Conservation (phyloP, 257 asterid species). For the Anisodus tanguticus region DNA sequence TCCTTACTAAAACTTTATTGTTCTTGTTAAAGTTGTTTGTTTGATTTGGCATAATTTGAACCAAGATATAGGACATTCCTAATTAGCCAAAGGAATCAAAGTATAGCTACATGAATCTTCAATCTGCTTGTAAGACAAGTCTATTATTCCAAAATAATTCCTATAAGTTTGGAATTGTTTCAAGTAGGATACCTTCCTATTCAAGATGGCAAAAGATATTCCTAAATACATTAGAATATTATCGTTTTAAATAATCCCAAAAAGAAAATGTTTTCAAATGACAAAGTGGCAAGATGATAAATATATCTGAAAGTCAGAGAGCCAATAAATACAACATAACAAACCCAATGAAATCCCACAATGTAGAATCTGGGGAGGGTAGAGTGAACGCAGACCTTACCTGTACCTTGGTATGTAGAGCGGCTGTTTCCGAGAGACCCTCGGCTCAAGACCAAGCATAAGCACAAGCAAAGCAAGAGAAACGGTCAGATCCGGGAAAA, state of each 20-base stretch:
- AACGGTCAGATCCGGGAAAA: no score
- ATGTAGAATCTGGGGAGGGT: slow-evolving; percentile 2
- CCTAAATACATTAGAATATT: background rate
- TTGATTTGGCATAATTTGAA: background rate
- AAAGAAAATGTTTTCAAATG: no score
- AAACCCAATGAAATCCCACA: no score
- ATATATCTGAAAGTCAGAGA: no score
- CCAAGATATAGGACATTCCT: background rate
- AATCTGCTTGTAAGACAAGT: background rate
- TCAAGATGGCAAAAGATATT: background rate
- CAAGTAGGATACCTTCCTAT: background rate
- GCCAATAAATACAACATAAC: no score
- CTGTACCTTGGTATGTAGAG: no score
- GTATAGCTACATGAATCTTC: background rate
- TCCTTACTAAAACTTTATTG: background rate
- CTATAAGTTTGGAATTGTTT: slow-evolving; percentile 10
- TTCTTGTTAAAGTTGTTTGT: background rate
- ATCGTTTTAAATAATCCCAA: no score
- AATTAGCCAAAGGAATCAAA: slow-evolving; percentile 8
- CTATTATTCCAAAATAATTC: slow-evolving; percentile 16
- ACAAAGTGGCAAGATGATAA: no score
- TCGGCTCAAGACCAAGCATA: no score
- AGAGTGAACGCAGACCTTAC: no score
- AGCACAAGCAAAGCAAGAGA: no score
- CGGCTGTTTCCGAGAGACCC: no score